These are phyloP conservation scores for Colletotrichum lindemuthianum DNA, from an alignment of 2,329 filamentous ascomycete species.

Conservation along the genomic window DNA sequence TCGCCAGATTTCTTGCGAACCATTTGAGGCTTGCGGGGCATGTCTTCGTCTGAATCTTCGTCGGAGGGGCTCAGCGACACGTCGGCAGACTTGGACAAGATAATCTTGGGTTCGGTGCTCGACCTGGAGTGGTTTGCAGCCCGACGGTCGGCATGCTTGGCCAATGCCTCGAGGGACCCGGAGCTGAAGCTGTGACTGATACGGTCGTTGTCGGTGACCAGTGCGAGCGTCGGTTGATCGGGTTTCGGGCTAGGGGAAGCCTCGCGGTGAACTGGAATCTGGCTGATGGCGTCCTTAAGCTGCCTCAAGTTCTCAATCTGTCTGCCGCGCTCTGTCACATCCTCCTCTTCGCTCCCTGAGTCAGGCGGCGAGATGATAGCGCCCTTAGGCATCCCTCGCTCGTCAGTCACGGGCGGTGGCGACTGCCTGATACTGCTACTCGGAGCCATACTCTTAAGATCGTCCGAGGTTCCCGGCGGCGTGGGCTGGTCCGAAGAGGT, in stretches of 20 bases:
- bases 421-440: constrained; percentile 80
- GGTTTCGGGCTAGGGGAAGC: constrained; percentile 60
- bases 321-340: constrained; percentile 56
- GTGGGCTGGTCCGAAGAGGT: constrained; percentile 52
- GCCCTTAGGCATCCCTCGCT: constrained; percentile 78
- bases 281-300: constrained; percentile 83
- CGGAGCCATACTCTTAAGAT: constrained; percentile 57
- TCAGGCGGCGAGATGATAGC: constrained; percentile 93
- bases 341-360: constrained; percentile 86
- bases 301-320: constrained; percentile 68
- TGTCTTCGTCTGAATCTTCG: constrained; percentile 66
- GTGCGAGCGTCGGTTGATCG: constrained; percentile 39
- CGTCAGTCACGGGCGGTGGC: constrained; percentile 81
- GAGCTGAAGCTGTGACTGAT: constrained; percentile 61
- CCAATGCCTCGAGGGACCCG: constrained; percentile 54
- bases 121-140: constrained; percentile 61
- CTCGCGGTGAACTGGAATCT: constrained; percentile 74
- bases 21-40: constrained; percentile 83
- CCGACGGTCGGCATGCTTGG: constrained; percentile 50
- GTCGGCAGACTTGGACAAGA: constrained; percentile 57
- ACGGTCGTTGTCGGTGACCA: constrained; percentile 43
- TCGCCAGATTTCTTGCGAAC: constrained; percentile 98
- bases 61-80: constrained; percentile 65
- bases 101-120: constrained; percentile 63
- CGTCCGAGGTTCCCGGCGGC: constrained; percentile 60